These are phyloP conservation scores for Thelonectria olida DNA, from an alignment of 2,329 filamentous ascomycete genomes.

Conservation along the genomic window DNA sequence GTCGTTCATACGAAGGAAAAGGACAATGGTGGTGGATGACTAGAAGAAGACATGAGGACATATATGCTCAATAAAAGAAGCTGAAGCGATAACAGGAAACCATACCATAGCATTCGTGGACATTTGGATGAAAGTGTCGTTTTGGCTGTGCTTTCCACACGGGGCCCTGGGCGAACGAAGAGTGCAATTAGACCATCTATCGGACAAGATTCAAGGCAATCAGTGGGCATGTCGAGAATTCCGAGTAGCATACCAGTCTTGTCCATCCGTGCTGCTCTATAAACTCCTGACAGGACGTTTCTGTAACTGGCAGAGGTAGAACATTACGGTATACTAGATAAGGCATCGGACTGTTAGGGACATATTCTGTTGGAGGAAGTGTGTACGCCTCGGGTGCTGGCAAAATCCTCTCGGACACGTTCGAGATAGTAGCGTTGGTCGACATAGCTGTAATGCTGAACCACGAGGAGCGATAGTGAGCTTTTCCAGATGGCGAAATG, in stretches of 20 bases:
- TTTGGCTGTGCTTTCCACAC: neutral
- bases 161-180: neutral
- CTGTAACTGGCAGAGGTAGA: neutral
- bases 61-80: too few relatives aligned
- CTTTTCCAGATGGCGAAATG: too few relatives aligned
- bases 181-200: too few relatives aligned
- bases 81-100: neutral
- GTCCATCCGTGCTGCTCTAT: neutral
- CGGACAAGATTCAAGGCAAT: too few relatives aligned
- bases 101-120: constrained; percentile 2
- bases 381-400: neutral
- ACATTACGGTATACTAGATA: neutral
- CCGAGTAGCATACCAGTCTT: neutral
- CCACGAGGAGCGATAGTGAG: too few relatives aligned
- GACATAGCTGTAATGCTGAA: too few relatives aligned
- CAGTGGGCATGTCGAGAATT: too few relatives aligned
- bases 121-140: neutral
- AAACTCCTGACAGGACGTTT: neutral
- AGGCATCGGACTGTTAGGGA: neutral
- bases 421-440: too few relatives aligned
- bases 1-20: neutral
- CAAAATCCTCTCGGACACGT: neutral
- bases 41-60: too few relatives aligned
- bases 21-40: too few relatives aligned
- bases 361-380: neutral